Base-by-base conservation (phyloP, 1,139 yeast genomes). In the Arxiozyma slooffiae region DNA sequence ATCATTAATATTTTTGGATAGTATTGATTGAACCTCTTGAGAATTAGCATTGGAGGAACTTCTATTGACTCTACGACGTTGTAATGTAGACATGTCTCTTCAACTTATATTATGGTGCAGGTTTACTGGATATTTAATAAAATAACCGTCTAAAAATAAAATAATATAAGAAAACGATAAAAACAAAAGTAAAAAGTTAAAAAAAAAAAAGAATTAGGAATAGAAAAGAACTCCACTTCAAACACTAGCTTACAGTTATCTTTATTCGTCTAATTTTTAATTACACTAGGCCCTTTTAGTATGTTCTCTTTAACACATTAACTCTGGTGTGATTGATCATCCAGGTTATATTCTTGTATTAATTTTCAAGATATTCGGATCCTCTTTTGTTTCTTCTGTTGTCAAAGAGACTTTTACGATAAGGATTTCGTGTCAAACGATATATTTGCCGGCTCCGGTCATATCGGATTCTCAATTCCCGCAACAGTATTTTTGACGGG, bases 61-160 rank as follows among this genome's bases (percentile, higher is more conserved):
- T 49, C 61, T 62, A 43, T 64, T 67, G 14, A 73, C 75, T 59
- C 79, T 69, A 57, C 79, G 74, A 59, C 79, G 75, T 60, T 75
- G 79, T 51, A 75, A 63, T 26, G 74, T 73, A 3, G 74, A 70
- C 73, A 69, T 64, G 17, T 2, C 36, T 30, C 7, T 30, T 30
- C n/a, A 30, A 30, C 36, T 30, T 30, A 2, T 30, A 30, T 30
- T 8, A 30, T 30, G 11, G 14, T 7, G 36, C 9, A 30, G 36
- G 36, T 6, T 30, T 30, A 30, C 14, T 30, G 36, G 36, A 11
- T 14, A 7, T 30, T 30, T n/a, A n/a, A n/a, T n/a, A n/a, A n/a
- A n/a, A n/a, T n/a, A n/a, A n/a, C n/a, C n/a, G n/a, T n/a, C n/a
- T n/a, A n/a, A n/a, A n/a, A n/a, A n/a, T n/a, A n/a, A n/a, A n/a